These are phyloP conservation scores for Mucuna pruriens DNA, from an alignment of 306 rosid genomes.

Conservation along the genomic window DNA sequence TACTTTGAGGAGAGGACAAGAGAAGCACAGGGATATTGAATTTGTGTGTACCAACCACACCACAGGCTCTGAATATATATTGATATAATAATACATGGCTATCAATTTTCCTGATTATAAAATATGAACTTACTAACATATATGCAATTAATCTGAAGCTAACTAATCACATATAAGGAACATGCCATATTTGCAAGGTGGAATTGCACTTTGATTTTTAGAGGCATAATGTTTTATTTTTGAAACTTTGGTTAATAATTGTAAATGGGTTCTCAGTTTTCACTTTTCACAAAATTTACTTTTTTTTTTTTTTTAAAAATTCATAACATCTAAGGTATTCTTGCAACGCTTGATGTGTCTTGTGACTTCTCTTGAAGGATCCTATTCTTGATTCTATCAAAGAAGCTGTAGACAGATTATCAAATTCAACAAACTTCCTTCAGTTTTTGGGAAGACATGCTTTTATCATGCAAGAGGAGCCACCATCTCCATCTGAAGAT, in stretches of 20 bases:
- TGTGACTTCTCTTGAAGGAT: conserved; percentile 58
- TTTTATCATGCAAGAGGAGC: conserved; percentile 79
- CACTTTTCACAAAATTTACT: neutral
- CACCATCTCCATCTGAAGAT: conserved; percentile 67
- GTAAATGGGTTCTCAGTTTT: neutral
- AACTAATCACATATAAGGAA: neutral
- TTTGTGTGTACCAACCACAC: neutral
- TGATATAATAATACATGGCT: neutral
- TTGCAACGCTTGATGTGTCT: conserved; percentile 12
- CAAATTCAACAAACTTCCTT: conserved; percentile 86
- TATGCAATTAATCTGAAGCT: neutral
- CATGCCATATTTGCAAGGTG: neutral
- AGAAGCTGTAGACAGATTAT: conserved; percentile 75
- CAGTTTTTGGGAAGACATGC: conserved; percentile 91
- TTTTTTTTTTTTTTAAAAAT: neutral
- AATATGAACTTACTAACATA: neutral
- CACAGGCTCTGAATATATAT: neutral
- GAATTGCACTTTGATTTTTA: conserved; percentile 15
- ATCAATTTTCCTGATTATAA: neutral
- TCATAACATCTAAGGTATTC: conserved; percentile 8
- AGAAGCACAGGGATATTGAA: neutral
- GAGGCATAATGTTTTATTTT: neutral
- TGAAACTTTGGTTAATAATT: neutral
- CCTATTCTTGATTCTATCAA: conserved; percentile 76
- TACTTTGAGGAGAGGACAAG: neutral